Conservation (phyloP, 257 asterid species). For the Haberlea rhodopensis region DNA sequence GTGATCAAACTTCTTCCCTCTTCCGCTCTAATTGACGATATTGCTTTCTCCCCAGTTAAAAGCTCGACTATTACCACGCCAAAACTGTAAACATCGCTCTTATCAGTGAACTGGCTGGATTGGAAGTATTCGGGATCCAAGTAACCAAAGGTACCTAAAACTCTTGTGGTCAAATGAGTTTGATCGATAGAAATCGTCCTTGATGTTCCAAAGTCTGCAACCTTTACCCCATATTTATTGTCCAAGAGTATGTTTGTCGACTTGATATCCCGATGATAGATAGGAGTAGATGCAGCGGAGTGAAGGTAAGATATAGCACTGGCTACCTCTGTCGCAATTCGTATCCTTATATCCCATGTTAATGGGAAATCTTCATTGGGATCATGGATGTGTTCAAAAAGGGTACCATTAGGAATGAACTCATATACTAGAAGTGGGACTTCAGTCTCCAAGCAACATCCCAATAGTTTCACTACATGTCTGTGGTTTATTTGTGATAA, state of each 20-base stretch:
- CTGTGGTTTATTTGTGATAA: constrained; percentile 37
- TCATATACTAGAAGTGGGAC: constrained; percentile 38
- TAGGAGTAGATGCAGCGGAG: constrained; percentile 37
- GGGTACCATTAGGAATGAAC: constrained; percentile 38
- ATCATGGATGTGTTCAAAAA: constrained; percentile 35
- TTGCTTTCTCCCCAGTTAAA: constrained; percentile 35
- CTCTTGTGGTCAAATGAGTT: constrained; percentile 40
- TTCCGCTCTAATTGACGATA: constrained; percentile 28
- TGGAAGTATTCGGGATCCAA: constrained; percentile 48
- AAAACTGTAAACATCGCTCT: constrained; percentile 45
- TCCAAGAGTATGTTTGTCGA: constrained; percentile 41
- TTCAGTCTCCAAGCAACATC: constrained; percentile 36
- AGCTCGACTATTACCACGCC: constrained; percentile 42
- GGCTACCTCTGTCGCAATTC: constrained; percentile 36
- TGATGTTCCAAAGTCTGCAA: constrained; percentile 40
- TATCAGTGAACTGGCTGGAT: constrained; percentile 39
- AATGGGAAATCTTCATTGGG: constrained; percentile 32
- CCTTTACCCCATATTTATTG: constrained; percentile 29
- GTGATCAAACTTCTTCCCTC: constrained; percentile 29
- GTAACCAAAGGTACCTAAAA: constrained; percentile 43
- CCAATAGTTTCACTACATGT: constrained; percentile 31
- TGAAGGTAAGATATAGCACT: constrained; percentile 42
- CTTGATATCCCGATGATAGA: constrained; percentile 41
- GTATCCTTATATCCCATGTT: constrained; percentile 32
- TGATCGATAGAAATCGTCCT: constrained; percentile 29